Conservation (phyloP, 306 rosid genomes). For the Carpinus fangiana region DNA sequence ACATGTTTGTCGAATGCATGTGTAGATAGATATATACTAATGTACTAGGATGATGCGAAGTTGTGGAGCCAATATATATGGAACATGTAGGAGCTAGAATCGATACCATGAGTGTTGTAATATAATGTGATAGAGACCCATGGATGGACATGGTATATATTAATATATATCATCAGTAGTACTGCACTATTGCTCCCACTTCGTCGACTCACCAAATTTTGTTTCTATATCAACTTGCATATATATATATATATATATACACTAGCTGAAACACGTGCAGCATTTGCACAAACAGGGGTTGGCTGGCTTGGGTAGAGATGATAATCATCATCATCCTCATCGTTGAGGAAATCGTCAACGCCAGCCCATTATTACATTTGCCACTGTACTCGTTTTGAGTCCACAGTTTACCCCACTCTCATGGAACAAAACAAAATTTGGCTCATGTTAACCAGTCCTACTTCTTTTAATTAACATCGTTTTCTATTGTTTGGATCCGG, state of each 20-base stretch:
- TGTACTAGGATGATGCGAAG: conserved; percentile 26
- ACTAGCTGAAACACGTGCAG: too few species aligned
- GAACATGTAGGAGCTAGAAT: conserved; percentile 20
- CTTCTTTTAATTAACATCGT: too few species aligned
- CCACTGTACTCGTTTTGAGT: background rate
- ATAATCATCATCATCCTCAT: background rate
- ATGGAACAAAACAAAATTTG: too few species aligned
- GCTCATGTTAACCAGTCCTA: too few species aligned
- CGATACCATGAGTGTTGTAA: conserved; percentile 22
- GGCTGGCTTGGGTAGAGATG: too few species aligned
- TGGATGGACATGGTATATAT: background rate
- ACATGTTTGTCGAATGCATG: background rate
- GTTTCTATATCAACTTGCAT: conserved; percentile 4
- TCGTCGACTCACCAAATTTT: background rate
- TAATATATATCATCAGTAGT: conserved; percentile 10
- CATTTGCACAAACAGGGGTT: background rate
- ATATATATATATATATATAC: background rate
- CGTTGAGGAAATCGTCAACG: background rate
- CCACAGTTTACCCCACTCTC: background rate
- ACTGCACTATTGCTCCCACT: conserved; percentile 24
- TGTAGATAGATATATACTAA: conserved; percentile 15
- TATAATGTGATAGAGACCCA: conserved; percentile 23
- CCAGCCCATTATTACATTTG: background rate
- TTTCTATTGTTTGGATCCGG: too few species aligned
- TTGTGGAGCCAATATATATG: conserved; percentile 21